A percentile compares a stretch with the other conserved stretches of the same genome.
Conservation (phyloP, 2,329 filamentous ascomycete genomes). For the Aspergillus ibericus region DNA sequence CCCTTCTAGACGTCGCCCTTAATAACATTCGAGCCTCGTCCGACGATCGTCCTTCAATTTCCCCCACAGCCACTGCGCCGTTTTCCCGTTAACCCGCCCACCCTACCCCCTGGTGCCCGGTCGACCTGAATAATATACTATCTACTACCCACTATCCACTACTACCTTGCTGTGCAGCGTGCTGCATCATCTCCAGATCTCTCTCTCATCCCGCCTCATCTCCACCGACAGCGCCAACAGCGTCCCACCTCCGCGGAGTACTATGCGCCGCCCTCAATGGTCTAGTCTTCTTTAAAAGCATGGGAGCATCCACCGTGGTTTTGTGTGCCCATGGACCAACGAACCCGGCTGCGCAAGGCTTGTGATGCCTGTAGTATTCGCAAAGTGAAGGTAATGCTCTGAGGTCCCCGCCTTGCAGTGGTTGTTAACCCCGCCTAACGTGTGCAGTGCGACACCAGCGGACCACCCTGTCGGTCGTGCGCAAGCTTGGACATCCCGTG, state of each 20-base stretch:
- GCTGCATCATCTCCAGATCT: slow-evolving; percentile 1
- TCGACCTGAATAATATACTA: too few relatives aligned
- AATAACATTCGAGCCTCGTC: neutral
- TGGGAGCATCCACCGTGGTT: slow-evolving; percentile 22
- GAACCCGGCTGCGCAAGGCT: slow-evolving; percentile 50
- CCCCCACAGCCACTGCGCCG: neutral
- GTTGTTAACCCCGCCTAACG: slow-evolving; percentile 11
- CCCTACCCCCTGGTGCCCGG: neutral
- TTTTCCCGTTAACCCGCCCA: neutral
- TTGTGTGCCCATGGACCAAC: slow-evolving; percentile 35
- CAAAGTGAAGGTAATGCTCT: slow-evolving; percentile 51
- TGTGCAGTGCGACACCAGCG: slow-evolving; percentile 62
- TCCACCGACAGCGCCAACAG: slow-evolving; percentile 2
- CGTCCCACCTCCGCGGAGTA: neutral
- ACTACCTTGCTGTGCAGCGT: neutral
- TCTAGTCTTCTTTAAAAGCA: slow-evolving; percentile 17
- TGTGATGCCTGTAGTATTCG: slow-evolving; percentile 56
- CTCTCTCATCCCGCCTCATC: slow-evolving; percentile 1
- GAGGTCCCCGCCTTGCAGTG: slow-evolving; percentile 11
- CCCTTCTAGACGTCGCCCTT: neutral
- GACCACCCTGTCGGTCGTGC: slow-evolving; percentile 67
- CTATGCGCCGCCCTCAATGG: slow-evolving; percentile 5
- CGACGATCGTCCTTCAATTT: slow-evolving; percentile 4
- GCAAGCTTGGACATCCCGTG: slow-evolving; percentile 65
- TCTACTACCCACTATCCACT: neutral